phyloP scores from a whole-genome alignment of 177 flowering plant species.

The Vitis hybrid region DNA sequence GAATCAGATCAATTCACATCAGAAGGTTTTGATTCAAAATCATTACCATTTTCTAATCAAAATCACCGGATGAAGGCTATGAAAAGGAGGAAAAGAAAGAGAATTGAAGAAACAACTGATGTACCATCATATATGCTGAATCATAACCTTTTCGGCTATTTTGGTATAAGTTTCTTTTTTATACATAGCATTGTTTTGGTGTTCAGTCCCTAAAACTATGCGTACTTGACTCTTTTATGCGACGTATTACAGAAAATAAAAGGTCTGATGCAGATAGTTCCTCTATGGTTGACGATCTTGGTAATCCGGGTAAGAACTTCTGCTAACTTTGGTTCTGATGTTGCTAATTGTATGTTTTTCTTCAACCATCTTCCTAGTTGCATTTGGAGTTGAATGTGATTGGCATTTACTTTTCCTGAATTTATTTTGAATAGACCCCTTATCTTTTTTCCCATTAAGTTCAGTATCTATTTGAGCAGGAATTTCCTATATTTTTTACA shows the following conservation, averaged over 20 bases:
- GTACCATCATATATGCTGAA: constrained; percentile 53
- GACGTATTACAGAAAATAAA: constrained; percentile 59
- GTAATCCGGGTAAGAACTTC: constrained; percentile 52
- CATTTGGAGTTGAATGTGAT: too few species aligned
- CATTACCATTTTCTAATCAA: constrained; percentile 50
- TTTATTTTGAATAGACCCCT: too few species aligned
- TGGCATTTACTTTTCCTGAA: too few species aligned
- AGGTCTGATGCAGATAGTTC: constrained; percentile 55
- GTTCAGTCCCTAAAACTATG: not conserved
- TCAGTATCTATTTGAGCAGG: too few species aligned
- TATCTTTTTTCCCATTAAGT: too few species aligned
- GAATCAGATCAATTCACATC: constrained; percentile 27
- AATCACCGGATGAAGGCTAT: constrained; percentile 33
- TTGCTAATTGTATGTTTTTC: too few species aligned
- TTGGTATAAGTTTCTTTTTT: constrained; percentile 47
- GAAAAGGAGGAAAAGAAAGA: constrained; percentile 77
- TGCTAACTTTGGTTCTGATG: not conserved
- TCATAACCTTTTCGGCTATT: constrained; percentile 73
- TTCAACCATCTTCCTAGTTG: too few species aligned
- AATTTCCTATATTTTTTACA: too few species aligned
- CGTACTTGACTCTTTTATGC: not conserved
- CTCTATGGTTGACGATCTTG: constrained; percentile 50
- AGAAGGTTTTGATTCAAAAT: constrained; percentile 56
- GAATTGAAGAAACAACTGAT: constrained; percentile 63
- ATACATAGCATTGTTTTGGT: constrained; percentile 5